Evolutionary conservation across 305 asterid genomes (phyloP).

Genomic region (Withania somnifera): DNA sequence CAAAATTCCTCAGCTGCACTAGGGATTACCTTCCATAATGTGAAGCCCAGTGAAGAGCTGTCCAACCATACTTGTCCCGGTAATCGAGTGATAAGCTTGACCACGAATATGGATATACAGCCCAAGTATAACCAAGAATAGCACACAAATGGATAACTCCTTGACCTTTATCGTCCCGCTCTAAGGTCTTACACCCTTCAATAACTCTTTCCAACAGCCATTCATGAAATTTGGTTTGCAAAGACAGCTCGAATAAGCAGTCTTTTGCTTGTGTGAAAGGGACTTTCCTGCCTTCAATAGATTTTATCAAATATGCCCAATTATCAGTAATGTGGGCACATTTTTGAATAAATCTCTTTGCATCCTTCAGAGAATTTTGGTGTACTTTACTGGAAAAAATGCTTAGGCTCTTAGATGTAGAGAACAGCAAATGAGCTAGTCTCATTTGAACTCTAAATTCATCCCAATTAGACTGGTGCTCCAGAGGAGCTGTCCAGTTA

Average conservation of each 20-base stretch:
- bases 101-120: conserved; percentile 60
- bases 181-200: conserved; percentile 48
- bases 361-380: conserved; percentile 52
- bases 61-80: conserved; percentile 94
- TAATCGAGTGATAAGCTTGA: conserved; percentile 83
- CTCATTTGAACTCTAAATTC: conserved; percentile 67
- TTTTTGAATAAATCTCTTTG: conserved; percentile 51
- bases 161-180: conserved; percentile 84
- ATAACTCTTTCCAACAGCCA: conserved; percentile 80
- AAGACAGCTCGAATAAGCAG: conserved; percentile 57
- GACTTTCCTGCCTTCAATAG: conserved; percentile 38
- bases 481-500: conserved; percentile 16
- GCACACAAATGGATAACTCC: conserved; percentile 95
- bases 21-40: conserved; percentile 60
- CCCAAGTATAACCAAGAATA: conserved; percentile 85
- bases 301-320: conserved; percentile 47
- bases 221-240: conserved; percentile 61
- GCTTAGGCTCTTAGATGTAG: conserved; percentile 54
- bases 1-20: neutral
- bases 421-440: conserved; percentile 70
- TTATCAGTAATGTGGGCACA: conserved; percentile 34
- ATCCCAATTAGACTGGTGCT: conserved; percentile 46
- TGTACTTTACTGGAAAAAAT: conserved; percentile 40
- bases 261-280: conserved; percentile 66
- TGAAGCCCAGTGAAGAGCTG: conserved; percentile 98